These are phyloP conservation scores for Fusarium sp. DNA, from an alignment of 2,329 filamentous ascomycete genomes.

Conservation along the genomic window DNA sequence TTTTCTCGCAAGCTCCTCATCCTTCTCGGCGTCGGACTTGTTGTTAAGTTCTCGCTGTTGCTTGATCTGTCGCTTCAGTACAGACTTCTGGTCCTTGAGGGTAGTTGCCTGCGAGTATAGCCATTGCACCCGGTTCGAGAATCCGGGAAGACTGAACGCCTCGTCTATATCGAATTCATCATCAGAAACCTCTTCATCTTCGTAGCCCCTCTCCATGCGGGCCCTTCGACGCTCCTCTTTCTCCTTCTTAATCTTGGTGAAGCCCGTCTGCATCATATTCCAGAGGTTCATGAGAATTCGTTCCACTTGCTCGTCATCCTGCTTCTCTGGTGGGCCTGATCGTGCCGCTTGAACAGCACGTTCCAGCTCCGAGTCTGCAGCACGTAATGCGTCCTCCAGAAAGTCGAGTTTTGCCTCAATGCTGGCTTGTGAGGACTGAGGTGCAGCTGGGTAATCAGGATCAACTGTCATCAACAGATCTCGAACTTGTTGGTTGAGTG, in stretches of 20 bases:
- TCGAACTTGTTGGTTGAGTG: constrained; percentile 74
- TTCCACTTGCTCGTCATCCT: constrained; percentile 65
- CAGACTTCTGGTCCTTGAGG: constrained; percentile 87
- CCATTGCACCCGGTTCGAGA: constrained; percentile 82
- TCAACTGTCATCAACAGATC: constrained; percentile 65
- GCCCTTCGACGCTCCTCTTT: constrained; percentile 66
- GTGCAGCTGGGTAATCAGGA: constrained; percentile 67
- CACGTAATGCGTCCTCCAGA: constrained; percentile 70
- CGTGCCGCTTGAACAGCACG: constrained; percentile 50
- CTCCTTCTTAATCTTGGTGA: constrained; percentile 66
- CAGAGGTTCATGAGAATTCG: constrained; percentile 66
- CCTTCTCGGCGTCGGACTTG: constrained; percentile 81
- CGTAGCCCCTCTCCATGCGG: constrained; percentile 67
- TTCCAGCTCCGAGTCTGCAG: constrained; percentile 60
- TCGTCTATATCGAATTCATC: constrained; percentile 69
- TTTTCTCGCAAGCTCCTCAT: constrained; percentile 71
- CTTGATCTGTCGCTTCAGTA: constrained; percentile 91
- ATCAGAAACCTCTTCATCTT: constrained; percentile 71
- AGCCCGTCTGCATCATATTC: constrained; percentile 65
- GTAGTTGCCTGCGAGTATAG: constrained; percentile 81
- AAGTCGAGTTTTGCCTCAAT: constrained; percentile 77
- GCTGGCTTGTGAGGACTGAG: constrained; percentile 66
- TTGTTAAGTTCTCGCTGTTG: constrained; percentile 94
- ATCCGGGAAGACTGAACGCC: constrained; percentile 78
- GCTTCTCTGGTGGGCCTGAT: constrained; percentile 45